Evolutionary conservation across 2,329 filamentous ascomycete genomes (phyloP).

Genomic region (Aspergillus ochraceus): DNA sequence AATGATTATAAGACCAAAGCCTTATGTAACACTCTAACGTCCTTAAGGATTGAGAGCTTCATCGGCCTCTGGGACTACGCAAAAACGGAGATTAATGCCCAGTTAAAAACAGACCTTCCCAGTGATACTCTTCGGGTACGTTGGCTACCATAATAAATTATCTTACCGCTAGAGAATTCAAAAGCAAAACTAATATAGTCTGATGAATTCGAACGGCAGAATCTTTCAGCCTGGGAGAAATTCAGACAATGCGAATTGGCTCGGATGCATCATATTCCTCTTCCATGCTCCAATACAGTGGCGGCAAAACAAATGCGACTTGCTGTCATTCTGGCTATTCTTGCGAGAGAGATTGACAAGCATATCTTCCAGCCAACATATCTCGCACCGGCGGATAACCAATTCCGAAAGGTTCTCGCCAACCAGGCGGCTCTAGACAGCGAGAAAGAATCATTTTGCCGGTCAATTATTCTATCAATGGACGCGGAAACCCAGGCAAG

Average conservation of each 20-base stretch:
- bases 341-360: conserved; percentile 27
- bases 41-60: not conserved
- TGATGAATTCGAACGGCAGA: not conserved
- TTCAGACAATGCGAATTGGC: conserved; percentile 2
- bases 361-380: conserved; percentile 38
- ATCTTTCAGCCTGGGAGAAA: conserved; percentile 5
- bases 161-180: not conserved
- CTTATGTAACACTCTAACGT: not conserved
- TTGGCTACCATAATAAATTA: not conserved
- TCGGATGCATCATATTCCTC: conserved; percentile 20
- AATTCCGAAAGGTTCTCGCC: conserved; percentile 13
- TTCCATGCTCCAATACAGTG: conserved; percentile 30
- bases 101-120: not conserved
- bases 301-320: conserved; percentile 36
- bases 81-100: not conserved
- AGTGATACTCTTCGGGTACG: not conserved
- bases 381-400: conserved; percentile 15
- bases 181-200: not conserved
- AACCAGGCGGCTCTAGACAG: conserved; percentile 17
- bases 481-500: conserved; percentile 10
- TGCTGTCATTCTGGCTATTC: conserved; percentile 28
- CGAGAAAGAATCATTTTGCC: conserved; percentile 23
- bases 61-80: conserved; percentile 3
- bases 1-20: not conserved
- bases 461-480: conserved; percentile 20